phyloP scores from a whole-genome alignment of 768 basidiomycete genomes.

The Boletus rufocinnamomeus region DNA sequence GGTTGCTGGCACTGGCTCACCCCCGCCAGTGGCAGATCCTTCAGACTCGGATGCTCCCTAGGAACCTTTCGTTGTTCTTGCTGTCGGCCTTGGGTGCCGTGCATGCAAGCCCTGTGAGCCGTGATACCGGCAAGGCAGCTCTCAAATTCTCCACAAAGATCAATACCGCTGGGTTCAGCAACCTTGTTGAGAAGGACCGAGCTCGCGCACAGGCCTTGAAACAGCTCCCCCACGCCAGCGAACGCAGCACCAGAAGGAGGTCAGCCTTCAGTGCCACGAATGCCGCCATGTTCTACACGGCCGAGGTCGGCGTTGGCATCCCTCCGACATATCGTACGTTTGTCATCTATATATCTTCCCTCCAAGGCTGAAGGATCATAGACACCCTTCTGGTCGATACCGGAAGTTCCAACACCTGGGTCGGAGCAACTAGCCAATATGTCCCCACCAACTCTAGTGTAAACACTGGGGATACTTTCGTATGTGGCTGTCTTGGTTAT shows the following conservation, averaged over 20 bases:
- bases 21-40: not conserved
- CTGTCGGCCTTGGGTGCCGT: slow-evolving; percentile 8
- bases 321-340: slow-evolving; percentile 32
- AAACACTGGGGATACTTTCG: slow-evolving; percentile 25
- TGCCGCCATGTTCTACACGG: slow-evolving; percentile 30
- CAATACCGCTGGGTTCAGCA: slow-evolving; percentile 9
- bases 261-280: slow-evolving; percentile 24
- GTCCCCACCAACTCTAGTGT: slow-evolving; percentile 17
- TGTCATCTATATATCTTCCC: not conserved
- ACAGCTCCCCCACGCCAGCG: not conserved
- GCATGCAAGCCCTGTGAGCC: slow-evolving; percentile 8
- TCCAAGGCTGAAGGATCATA: slow-evolving; percentile 2
- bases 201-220: slow-evolving; percentile 22
- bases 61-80: slow-evolving; percentile 12
- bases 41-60: not conserved
- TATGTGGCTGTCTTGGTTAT: slow-evolving; percentile 12
- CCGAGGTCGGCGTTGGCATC: slow-evolving; percentile 31
- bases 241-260: not conserved
- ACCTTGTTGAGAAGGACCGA: slow-evolving; percentile 24
- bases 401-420: slow-evolving; percentile 37
- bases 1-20: not conserved
- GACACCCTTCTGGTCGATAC: slow-evolving; percentile 36
- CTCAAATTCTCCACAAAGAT: slow-evolving; percentile 20
- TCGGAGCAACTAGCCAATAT: slow-evolving; percentile 30
- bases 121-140: slow-evolving; percentile 10